Evolutionary conservation across 768 basidiomycete genomes (phyloP).

Genomic region (Trichaptum fuscoviolaceum): DNA sequence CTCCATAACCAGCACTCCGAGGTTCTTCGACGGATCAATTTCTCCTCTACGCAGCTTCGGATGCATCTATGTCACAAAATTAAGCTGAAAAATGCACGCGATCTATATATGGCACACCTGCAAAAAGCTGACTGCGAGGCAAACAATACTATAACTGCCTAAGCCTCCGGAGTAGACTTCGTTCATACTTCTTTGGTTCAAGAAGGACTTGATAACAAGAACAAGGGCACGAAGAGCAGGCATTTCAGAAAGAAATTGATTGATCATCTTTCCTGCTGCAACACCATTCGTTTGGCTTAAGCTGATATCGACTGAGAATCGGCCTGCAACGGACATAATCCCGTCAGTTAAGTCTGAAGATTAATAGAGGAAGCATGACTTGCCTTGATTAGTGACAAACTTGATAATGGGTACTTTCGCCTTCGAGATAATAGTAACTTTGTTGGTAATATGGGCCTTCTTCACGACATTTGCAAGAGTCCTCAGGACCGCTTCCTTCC

Average conservation of each 20-base stretch:
- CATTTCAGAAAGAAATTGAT: slow-evolving; percentile 69
- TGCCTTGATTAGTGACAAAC: slow-evolving; percentile 73
- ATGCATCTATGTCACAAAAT: slow-evolving; percentile 53
- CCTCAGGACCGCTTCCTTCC: slow-evolving; percentile 66
- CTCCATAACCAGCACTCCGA: slow-evolving; percentile 93
- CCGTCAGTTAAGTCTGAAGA: background rate
- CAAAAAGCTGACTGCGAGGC: slow-evolving; percentile 87
- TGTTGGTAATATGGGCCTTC: slow-evolving; percentile 64
- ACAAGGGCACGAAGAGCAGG: slow-evolving; percentile 81
- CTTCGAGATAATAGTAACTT: slow-evolving; percentile 84
- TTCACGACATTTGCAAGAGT: slow-evolving; percentile 76
- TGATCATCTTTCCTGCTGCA: slow-evolving; percentile 71
- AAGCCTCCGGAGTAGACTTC: slow-evolving; percentile 97
- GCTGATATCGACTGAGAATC: slow-evolving; percentile 89
- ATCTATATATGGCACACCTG: slow-evolving; percentile 38
- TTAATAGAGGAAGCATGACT: slow-evolving; percentile 1
- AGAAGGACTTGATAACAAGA: slow-evolving; percentile 85
- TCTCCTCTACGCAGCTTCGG: slow-evolving; percentile 88
- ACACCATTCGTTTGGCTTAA: slow-evolving; percentile 88
- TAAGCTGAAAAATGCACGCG: background rate
- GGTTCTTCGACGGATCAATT: slow-evolving; percentile 80
- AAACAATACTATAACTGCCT: slow-evolving; percentile 92
- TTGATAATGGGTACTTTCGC: slow-evolving; percentile 98
- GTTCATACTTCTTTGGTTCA: slow-evolving; percentile 88
- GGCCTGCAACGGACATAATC: slow-evolving; percentile 28